A percentile compares a stretch with the other conserved stretches of the same genome.
These are phyloP conservation scores for Pyrrhoderma noxium DNA, from an alignment of 1,284 basidiomycete species.

Conservation along the genomic window DNA sequence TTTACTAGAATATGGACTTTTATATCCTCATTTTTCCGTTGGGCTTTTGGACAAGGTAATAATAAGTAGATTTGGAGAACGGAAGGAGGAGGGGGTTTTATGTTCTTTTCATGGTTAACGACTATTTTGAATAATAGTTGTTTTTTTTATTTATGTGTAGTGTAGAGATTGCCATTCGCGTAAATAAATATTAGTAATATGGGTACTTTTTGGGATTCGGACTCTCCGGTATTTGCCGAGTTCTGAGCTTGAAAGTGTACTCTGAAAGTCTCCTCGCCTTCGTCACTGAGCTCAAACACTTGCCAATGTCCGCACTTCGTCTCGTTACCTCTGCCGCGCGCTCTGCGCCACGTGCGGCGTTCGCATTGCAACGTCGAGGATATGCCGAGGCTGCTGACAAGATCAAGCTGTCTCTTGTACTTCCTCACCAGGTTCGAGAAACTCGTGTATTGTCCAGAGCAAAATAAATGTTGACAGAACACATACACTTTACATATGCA, in stretches of 20 bases:
- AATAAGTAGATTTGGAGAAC: too few species aligned
- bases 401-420: conserved; percentile 82
- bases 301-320: conserved; percentile 69
- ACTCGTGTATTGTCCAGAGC: too few species aligned
- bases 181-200: too few species aligned
- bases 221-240: too few species aligned
- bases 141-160: background rate
- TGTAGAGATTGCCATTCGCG: background rate
- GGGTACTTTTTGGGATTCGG: too few species aligned
- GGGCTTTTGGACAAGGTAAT: conserved; percentile 3
- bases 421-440: conserved; percentile 83
- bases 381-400: conserved; percentile 87
- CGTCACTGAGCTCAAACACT: conserved; percentile 3
- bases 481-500: background rate
- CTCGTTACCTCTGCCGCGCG: conserved; percentile 57
- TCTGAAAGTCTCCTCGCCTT: too few species aligned
- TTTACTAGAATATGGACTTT: conserved; percentile 8
- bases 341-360: conserved; percentile 42
- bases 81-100: too few species aligned
- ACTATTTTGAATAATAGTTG: background rate
- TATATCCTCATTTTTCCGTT: conserved; percentile 5
- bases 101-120: background rate
- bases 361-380: conserved; percentile 58
- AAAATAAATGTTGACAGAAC: too few species aligned
- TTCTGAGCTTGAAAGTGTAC: too few species aligned